phyloP scores from a whole-genome alignment of 768 basidiomycete genomes.

The Mycena haematopus region DNA sequence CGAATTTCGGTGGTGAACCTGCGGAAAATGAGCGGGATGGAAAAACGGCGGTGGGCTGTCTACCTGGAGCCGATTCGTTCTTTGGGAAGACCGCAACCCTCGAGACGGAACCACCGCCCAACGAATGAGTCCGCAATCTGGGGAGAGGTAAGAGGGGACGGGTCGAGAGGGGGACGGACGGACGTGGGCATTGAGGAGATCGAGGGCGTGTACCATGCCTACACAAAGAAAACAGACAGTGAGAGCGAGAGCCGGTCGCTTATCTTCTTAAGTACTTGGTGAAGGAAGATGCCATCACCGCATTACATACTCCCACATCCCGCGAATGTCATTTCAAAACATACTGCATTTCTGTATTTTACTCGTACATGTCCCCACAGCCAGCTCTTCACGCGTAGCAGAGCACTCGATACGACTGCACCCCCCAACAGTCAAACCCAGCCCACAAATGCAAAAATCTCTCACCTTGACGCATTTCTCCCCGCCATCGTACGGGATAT shows the following conservation, averaged over 20 bases:
- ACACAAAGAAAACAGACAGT: not conserved
- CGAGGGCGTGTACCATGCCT: constrained; percentile 36
- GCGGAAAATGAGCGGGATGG: not conserved
- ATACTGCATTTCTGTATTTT: not conserved
- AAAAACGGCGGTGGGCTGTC: constrained; percentile 43
- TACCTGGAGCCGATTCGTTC: constrained; percentile 72
- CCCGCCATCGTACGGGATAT: constrained; percentile 57
- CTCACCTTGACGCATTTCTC: constrained; percentile 61
- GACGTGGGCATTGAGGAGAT: constrained; percentile 51
- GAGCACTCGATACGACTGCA: constrained; percentile 24
- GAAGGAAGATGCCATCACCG: constrained; percentile 11
- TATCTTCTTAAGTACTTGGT: not conserved
- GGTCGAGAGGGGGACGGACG: not conserved
- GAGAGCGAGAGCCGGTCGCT: not conserved
- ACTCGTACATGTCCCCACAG: not conserved
- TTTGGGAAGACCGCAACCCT: constrained; percentile 70
- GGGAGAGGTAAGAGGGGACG: not conserved
- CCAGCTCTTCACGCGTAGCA: constrained; percentile 23
- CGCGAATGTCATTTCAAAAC: not conserved
- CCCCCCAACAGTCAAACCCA: not conserved
- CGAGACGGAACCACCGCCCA: constrained; percentile 70
- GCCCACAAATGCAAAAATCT: not conserved
- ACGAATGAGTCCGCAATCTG: constrained; percentile 55
- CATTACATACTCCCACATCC: not conserved
- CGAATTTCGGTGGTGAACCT: constrained; percentile 71